These are phyloP conservation scores for Penicillium crustosum DNA, from an alignment of 2,329 filamentous ascomycete genomes.

Conservation along the genomic window DNA sequence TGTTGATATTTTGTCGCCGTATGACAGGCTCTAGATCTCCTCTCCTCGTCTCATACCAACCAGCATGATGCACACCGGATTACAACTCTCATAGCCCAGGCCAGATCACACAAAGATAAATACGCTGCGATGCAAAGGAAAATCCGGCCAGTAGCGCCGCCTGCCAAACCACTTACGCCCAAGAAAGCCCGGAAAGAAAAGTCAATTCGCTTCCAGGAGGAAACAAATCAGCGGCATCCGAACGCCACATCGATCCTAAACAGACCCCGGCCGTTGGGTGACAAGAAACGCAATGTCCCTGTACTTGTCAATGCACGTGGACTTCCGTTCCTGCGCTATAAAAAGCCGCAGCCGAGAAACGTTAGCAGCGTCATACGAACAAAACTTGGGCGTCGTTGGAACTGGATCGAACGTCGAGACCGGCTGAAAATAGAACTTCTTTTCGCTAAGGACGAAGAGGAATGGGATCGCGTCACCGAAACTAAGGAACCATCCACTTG, in stretches of 20 bases:
- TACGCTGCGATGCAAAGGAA: constrained; percentile 24
- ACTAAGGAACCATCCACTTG: constrained; percentile 25
- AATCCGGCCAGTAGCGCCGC: constrained; percentile 11
- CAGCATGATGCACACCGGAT: constrained; percentile 26
- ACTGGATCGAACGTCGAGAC: constrained; percentile 35
- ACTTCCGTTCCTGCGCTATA: constrained; percentile 45
- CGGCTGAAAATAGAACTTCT: constrained; percentile 31
- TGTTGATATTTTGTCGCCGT: constrained; percentile 1
- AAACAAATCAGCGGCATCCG: constrained; percentile 35
- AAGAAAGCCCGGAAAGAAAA: constrained; percentile 27
- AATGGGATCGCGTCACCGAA: constrained; percentile 41
- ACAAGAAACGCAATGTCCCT: constrained; percentile 42
- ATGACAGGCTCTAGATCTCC: constrained; percentile 39
- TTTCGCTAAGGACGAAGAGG: constrained; percentile 43
- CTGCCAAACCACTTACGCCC: constrained; percentile 25
- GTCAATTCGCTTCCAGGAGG: constrained; percentile 27
- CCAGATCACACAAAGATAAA: constrained; percentile 22
- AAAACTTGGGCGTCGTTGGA: constrained; percentile 38
- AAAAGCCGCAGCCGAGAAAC: constrained; percentile 45
- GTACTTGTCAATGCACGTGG: constrained; percentile 44
- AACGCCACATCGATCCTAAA: constrained; percentile 35
- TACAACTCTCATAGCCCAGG: constrained; percentile 28
- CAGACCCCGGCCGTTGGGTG: constrained; percentile 36
- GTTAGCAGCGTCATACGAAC: constrained; percentile 39
- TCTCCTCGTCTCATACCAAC: constrained; percentile 35